Percentiles rank a stretch among this genome's conserved stretches.
Evolutionary conservation across 768 basidiomycete genomes (phyloP).

Genomic region (Cystobasidiopsis lactophilus): DNA sequence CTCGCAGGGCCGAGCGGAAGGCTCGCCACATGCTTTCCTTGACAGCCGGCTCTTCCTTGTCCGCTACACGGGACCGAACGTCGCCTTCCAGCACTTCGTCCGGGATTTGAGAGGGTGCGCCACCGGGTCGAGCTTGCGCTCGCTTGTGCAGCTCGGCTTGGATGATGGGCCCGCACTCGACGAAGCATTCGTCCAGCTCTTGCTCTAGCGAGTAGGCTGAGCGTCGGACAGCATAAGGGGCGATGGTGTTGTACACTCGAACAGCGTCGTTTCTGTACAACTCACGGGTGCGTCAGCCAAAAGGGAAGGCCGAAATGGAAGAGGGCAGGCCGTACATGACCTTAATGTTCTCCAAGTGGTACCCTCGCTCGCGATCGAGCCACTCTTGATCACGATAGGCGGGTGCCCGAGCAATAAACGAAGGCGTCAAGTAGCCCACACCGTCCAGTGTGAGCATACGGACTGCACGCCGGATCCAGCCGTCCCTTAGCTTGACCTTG

Average conservation of each 20-base stretch:
- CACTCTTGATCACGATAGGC: constrained; percentile 8
- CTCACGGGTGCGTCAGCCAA: too few relatives aligned
- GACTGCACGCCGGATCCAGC: constrained; percentile 9
- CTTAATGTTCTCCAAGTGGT: too few relatives aligned
- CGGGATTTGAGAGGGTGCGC: not conserved
- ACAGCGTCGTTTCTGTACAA: constrained; percentile 4
- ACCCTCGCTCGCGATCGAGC: constrained; percentile 6
- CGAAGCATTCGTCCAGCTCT: not conserved
- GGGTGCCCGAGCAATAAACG: not conserved
- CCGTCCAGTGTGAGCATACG: constrained; percentile 8
- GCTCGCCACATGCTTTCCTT: too few relatives aligned
- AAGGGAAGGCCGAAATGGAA: too few relatives aligned
- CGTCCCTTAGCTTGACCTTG: not conserved
- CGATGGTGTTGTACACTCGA: constrained; percentile 8
- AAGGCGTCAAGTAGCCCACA: not conserved
- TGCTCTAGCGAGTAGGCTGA: not conserved
- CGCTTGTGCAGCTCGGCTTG: not conserved
- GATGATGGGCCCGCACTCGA: not conserved
- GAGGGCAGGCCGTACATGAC: too few relatives aligned
- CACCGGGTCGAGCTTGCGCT: not conserved
- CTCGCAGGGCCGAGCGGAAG: too few relatives aligned
- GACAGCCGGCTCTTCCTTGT: not conserved
- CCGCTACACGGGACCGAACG: not conserved
- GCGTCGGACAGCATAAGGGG: constrained; percentile 1
- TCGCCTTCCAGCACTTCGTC: not conserved